Conservation (phyloP, 163 green algal species). For the Scenedesmus sp. region DNA sequence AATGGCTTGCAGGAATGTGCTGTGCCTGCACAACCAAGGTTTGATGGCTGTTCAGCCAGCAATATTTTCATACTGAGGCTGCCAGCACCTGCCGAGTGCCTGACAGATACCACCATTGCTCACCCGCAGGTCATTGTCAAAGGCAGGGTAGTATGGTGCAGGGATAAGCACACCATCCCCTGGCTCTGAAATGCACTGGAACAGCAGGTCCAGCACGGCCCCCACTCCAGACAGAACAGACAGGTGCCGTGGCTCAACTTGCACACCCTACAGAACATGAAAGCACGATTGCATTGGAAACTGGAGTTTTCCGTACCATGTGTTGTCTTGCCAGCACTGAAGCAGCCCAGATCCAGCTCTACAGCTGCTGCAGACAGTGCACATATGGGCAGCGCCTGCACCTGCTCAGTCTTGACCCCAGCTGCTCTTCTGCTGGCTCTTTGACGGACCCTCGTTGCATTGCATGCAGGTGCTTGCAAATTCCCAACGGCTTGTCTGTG, state of each 20-base stretch:
- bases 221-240: constrained; percentile 72
- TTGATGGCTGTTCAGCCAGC: neutral
- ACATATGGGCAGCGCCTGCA: too few species aligned
- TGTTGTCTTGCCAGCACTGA: too few species aligned
- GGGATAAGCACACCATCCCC: constrained; percentile 82
- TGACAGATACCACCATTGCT: neutral
- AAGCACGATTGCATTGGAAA: neutral
- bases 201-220: constrained; percentile 79
- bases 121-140: constrained; percentile 91
- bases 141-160: constrained; percentile 95
- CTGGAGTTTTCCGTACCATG: too few species aligned
- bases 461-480: too few species aligned
- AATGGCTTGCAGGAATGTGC: neutral
- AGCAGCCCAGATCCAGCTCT: neutral
- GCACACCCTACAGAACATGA: constrained; percentile 61
- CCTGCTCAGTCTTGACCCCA: too few species aligned
- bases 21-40: neutral
- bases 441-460: too few species aligned
- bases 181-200: constrained; percentile 69
- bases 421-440: too few species aligned
- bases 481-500: too few species aligned
- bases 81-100: neutral
- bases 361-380: too few species aligned
- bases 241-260: constrained; percentile 72
- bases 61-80: too few species aligned